These are phyloP conservation scores for Penicillium parvum DNA, from an alignment of 495 filamentous ascomycete genomes.

Conservation along the genomic window DNA sequence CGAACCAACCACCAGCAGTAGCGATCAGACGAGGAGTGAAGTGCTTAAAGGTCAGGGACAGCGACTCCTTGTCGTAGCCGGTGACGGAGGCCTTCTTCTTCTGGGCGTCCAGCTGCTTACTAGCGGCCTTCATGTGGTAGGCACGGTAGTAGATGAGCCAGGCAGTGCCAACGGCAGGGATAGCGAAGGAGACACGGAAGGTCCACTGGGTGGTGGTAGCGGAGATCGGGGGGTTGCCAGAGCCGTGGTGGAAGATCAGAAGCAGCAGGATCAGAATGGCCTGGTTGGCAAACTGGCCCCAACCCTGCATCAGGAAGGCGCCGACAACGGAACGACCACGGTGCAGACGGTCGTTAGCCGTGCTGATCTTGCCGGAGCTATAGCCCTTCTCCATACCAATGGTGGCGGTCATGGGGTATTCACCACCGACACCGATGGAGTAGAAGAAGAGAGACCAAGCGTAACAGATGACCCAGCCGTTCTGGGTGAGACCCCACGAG, in stretches of 20 bases:
- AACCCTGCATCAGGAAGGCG: conserved; percentile 94
- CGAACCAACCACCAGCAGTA: conserved; percentile 78
- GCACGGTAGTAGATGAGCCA: conserved; percentile 90
- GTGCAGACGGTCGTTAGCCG: conserved; percentile 81
- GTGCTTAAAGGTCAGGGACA: conserved; percentile 64
- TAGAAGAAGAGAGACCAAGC: conserved; percentile 87
- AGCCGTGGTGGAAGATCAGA: conserved; percentile 70
- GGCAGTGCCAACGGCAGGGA: conserved; percentile 77
- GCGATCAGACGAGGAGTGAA: conserved; percentile 78
- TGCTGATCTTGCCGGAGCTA: conserved; percentile 74
- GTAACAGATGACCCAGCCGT: conserved; percentile 92
- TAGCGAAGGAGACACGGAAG: conserved; percentile 77
- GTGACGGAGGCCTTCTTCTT: conserved; percentile 82
- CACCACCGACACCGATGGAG: conserved; percentile 82
- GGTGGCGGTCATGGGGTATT: conserved; percentile 92
- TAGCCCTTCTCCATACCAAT: conserved; percentile 88
- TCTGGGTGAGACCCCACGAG: conserved; percentile 72
- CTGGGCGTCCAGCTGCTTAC: conserved; percentile 64
- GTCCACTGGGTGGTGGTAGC: conserved; percentile 68
- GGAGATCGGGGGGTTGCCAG: conserved; percentile 66
- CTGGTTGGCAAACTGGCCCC: conserved; percentile 90
- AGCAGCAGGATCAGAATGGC: conserved; percentile 73
- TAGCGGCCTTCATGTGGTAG: conserved; percentile 74
- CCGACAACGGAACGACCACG: conserved; percentile 85
- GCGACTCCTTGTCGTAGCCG: conserved; percentile 75